Percentiles rank a stretch among this genome's conserved stretches.
phyloP scores from a whole-genome alignment of 164 flowering plant species.

The Tinospora cordifolia region DNA sequence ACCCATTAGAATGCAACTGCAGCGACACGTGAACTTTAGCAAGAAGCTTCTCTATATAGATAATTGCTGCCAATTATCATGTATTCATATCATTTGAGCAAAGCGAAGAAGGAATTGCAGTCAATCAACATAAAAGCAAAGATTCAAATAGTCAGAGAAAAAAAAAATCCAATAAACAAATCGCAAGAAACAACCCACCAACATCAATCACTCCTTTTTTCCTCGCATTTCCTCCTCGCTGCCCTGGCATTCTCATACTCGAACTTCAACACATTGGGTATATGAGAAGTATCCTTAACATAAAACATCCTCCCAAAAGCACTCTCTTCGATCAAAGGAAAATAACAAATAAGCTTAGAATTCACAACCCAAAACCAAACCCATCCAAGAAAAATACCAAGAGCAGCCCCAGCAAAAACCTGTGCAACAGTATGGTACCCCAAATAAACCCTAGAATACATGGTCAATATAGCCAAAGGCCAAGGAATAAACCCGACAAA shows the following conservation, averaged over 20 bases:
- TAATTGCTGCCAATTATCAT: too few species aligned
- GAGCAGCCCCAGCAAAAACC: slow-evolving; percentile 79
- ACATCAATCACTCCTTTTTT: not conserved
- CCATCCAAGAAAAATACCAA: slow-evolving; percentile 57
- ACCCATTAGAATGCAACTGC: not conserved
- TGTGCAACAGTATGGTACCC: slow-evolving; percentile 88
- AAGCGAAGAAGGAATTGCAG: not conserved
- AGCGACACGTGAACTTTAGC: not conserved
- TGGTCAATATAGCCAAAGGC: slow-evolving; percentile 62
- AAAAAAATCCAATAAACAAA: not conserved
- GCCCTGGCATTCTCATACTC: slow-evolving; percentile 89
- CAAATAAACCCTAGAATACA: slow-evolving; percentile 88
- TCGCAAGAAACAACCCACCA: not conserved
- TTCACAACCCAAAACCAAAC: slow-evolving; percentile 80
- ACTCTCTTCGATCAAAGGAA: slow-evolving; percentile 78
- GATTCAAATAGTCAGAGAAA: not conserved
- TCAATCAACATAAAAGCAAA: not conserved
- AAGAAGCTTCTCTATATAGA: too few species aligned
- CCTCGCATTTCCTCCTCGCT: slow-evolving; percentile 38
- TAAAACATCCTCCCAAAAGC: slow-evolving; percentile 63
- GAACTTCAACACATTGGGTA: slow-evolving; percentile 69
- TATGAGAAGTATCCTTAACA: slow-evolving; percentile 86
- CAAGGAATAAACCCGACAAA: slow-evolving; percentile 30
- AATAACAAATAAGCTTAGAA: slow-evolving; percentile 28
- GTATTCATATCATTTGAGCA: not conserved